Percentiles rank a stretch among this genome's conserved stretches.
These are phyloP conservation scores for Xylaria sp. DNA, from an alignment of 2,329 filamentous ascomycete genomes.

Conservation along the genomic window DNA sequence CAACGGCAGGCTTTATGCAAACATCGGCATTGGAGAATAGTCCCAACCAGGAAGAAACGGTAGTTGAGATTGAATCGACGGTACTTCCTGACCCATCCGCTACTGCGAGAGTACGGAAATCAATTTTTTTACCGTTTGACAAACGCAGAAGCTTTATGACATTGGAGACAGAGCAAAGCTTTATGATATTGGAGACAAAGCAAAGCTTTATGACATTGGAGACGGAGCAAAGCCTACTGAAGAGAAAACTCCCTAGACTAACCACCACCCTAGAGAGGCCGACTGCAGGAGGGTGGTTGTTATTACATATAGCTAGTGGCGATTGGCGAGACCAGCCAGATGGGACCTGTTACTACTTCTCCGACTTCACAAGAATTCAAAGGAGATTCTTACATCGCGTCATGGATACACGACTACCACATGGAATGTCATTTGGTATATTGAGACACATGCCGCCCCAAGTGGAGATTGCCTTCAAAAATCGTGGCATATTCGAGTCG, in stretches of 20 bases:
- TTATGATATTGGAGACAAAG: not conserved
- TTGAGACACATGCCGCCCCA: not conserved
- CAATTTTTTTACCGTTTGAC: not conserved
- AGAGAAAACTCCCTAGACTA: not conserved
- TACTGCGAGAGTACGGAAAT: not conserved
- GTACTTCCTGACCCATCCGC: not conserved
- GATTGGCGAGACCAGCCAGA: not conserved
- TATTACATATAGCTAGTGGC: not conserved
- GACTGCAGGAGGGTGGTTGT: not conserved
- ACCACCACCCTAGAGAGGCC: not conserved
- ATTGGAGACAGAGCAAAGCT: too few species aligned
- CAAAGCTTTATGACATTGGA: not conserved
- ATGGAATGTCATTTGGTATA: not conserved
- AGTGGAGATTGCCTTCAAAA: conserved; percentile 11
- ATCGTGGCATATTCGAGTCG: not conserved
- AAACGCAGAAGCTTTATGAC: not conserved
- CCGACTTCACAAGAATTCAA: not conserved
- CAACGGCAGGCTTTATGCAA: not conserved
- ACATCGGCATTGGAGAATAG: not conserved
- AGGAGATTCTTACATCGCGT: not conserved
- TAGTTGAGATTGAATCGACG: not conserved
- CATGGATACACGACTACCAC: not conserved
- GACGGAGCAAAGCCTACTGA: not conserved
- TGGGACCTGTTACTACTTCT: not conserved
- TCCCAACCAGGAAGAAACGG: not conserved